Evolutionary conservation across 1,139 yeast species (phyloP).

Genomic region (Scheffersomyces segobiensis): DNA sequence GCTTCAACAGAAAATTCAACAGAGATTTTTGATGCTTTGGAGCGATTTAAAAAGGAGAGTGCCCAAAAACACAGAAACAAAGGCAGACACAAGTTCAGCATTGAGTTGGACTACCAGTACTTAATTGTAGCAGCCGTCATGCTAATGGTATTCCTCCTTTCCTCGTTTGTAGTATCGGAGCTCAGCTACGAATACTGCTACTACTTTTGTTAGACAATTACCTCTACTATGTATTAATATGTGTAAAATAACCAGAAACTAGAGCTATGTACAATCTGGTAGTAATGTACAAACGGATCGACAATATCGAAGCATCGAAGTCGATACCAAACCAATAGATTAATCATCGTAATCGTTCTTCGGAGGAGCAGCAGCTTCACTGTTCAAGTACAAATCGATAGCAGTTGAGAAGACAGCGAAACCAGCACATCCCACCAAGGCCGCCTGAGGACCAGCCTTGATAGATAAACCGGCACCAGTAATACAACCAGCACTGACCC

Average conservation of each 20-base stretch:
- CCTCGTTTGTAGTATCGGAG: slow-evolving; percentile 29
- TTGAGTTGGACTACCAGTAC: background rate
- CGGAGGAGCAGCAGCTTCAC: slow-evolving; percentile 87
- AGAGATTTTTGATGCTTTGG: background rate
- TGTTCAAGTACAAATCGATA: slow-evolving; percentile 83
- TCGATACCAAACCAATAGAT: background rate
- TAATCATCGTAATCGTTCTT: slow-evolving; percentile 83
- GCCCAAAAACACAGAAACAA: background rate
- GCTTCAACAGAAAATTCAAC: background rate
- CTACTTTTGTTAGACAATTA: slow-evolving; percentile 28
- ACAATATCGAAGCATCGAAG: background rate
- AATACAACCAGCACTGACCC: slow-evolving; percentile 89
- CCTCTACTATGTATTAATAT: slow-evolving; percentile 1
- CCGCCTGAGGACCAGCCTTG: slow-evolving; percentile 93
- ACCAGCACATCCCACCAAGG: slow-evolving; percentile 91
- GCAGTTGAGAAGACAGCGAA: slow-evolving; percentile 97
- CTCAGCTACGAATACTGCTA: slow-evolving; percentile 39
- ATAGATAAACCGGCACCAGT: slow-evolving; percentile 92
- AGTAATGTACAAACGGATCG: background rate
- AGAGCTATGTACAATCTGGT: background rate
- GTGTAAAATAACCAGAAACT: slow-evolving; percentile 1
- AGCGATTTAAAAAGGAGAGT: background rate
- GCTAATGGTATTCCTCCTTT: slow-evolving; percentile 13
- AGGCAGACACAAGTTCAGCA: background rate
- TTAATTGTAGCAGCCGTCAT: background rate